phyloP scores from a whole-genome alignment of 371 early-diverging fungal species.

The Apophysomyces variabilis region DNA sequence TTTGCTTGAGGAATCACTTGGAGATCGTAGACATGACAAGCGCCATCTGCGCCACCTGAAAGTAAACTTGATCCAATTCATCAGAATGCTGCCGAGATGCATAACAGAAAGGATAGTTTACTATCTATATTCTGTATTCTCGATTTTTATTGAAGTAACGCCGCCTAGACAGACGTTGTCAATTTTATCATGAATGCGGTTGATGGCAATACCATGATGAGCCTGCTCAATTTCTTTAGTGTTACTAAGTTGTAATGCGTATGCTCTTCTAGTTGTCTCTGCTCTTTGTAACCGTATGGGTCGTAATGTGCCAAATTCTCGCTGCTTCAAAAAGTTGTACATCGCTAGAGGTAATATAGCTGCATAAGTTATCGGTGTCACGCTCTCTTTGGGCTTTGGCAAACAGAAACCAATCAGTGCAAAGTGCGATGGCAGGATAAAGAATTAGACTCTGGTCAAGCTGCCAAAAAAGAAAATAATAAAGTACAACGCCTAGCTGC shows the following conservation, averaged over 20 bases:
- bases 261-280: slow-evolving; percentile 42
- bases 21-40: slow-evolving; percentile 75
- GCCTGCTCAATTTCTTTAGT: slow-evolving; percentile 38
- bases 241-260: slow-evolving; percentile 39
- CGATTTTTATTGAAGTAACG: slow-evolving; percentile 60
- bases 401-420: too few relatives aligned
- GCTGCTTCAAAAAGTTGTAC: slow-evolving; percentile 41
- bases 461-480: too few relatives aligned
- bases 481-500: too few relatives aligned
- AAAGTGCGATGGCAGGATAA: too few relatives aligned
- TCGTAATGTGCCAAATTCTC: slow-evolving; percentile 37
- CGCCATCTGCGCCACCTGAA: slow-evolving; percentile 71
- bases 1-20: slow-evolving; percentile 40
- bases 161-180: slow-evolving; percentile 40
- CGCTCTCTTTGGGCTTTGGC: too few relatives aligned
- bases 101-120: slow-evolving; percentile 27
- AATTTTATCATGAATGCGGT: not conserved
- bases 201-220: slow-evolving; percentile 36
- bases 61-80: slow-evolving; percentile 49
- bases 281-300: slow-evolving; percentile 39
- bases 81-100: not conserved
- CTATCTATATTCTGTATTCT: slow-evolving; percentile 65
- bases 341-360: slow-evolving; percentile 14
- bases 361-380: too few relatives aligned
- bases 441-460: too few relatives aligned